Conservation (phyloP, 108 stramenopile species). For the Cyclostephanos tholiformis region DNA sequence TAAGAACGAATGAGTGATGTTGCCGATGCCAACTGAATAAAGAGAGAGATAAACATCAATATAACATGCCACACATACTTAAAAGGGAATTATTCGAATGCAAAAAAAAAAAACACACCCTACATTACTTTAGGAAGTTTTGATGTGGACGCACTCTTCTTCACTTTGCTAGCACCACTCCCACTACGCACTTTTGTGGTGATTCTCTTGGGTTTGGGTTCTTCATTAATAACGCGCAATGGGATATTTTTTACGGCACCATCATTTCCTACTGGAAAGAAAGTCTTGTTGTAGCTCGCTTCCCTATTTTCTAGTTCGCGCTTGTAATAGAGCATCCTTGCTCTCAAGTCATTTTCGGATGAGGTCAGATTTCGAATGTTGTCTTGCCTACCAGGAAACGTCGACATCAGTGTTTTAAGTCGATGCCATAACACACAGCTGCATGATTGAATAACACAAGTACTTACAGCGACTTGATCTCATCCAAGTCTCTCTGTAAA, state of each 20-base stretch:
- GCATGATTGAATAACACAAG: not conserved
- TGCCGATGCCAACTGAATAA: not conserved
- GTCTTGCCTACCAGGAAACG: slow-evolving; percentile 26
- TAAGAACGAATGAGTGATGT: slow-evolving; percentile 11
- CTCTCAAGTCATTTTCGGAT: slow-evolving; percentile 16
- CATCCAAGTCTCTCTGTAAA: slow-evolving; percentile 13
- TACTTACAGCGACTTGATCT: slow-evolving; percentile 43
- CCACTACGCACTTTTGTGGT: not conserved
- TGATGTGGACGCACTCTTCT: not conserved
- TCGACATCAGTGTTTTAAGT: not conserved
- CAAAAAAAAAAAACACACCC: not conserved
- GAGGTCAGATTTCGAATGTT: slow-evolving; percentile 18
- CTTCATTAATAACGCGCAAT: slow-evolving; percentile 28
- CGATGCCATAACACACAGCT: not conserved
- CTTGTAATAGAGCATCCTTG: slow-evolving; percentile 30
- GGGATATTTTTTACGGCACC: not conserved
- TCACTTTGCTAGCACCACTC: not conserved
- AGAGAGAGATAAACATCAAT: too few species aligned
- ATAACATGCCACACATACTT: too few species aligned
- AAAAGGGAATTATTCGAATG: too few species aligned
- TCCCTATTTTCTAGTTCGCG: slow-evolving; percentile 42
- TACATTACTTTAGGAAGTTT: slow-evolving; percentile 31
- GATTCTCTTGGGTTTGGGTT: slow-evolving; percentile 8
- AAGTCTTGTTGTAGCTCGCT: slow-evolving; percentile 13
- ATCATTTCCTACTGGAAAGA: not conserved